Evolutionary conservation across 2,329 filamentous ascomycete species (phyloP).

Genomic region (Arthrinium puccinioides): DNA sequence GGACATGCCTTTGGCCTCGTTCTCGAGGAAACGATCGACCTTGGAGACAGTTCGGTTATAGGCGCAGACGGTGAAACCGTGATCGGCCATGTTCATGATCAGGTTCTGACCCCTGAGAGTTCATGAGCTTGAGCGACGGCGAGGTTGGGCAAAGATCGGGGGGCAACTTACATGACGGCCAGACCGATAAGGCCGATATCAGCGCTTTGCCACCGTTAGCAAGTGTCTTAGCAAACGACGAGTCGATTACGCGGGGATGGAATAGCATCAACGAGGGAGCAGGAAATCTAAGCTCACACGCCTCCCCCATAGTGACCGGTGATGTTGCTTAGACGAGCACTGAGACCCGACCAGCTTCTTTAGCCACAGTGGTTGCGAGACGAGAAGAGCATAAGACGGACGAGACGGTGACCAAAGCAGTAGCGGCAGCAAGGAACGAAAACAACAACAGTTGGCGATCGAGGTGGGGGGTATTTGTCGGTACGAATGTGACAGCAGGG

Average conservation of each 20-base stretch:
- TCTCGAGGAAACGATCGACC: slow-evolving; percentile 88
- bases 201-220: slow-evolving; percentile 50
- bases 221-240: slow-evolving; percentile 8
- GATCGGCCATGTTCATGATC: slow-evolving; percentile 83
- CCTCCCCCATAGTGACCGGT: slow-evolving; percentile 54
- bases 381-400: slow-evolving; percentile 8
- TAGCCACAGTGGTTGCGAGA: slow-evolving; percentile 21
- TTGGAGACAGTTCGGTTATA: slow-evolving; percentile 99
- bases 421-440: slow-evolving; percentile 11
- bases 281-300: slow-evolving; percentile 34
- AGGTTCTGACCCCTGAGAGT: slow-evolving; percentile 65
- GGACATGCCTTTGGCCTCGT: slow-evolving; percentile 92
- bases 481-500: slow-evolving; percentile 6
- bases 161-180: slow-evolving; percentile 68
- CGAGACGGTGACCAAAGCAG: slow-evolving; percentile 12
- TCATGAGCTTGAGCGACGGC: slow-evolving; percentile 75
- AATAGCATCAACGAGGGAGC: slow-evolving; percentile 19
- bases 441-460: slow-evolving; percentile 9
- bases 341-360: slow-evolving; percentile 31
- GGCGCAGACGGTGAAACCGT: slow-evolving; percentile 93
- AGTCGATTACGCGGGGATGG: no score
- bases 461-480: slow-evolving; percentile 8
- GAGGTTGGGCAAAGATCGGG: slow-evolving; percentile 86
- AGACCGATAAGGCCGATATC: slow-evolving; percentile 90
- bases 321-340: slow-evolving; percentile 69